These are phyloP conservation scores for Pyricularia grisea DNA, from an alignment of 2,329 filamentous ascomycete genomes.

Conservation along the genomic window DNA sequence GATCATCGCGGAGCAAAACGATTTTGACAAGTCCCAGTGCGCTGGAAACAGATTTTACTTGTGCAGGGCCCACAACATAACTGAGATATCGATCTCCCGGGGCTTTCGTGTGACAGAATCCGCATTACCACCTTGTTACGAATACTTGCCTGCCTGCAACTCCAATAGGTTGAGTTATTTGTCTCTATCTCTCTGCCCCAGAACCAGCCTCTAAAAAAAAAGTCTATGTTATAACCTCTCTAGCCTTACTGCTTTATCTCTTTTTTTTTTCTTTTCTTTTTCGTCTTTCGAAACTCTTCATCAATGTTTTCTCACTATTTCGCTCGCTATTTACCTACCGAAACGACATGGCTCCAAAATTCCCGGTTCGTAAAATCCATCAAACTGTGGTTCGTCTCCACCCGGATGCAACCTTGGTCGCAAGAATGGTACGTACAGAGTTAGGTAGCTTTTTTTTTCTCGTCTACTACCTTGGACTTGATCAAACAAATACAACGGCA, in stretches of 20 bases:
- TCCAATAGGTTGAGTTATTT: too few relatives aligned
- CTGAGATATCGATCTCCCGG: too few relatives aligned
- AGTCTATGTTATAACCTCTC: too few relatives aligned
- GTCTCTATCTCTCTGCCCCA: too few relatives aligned
- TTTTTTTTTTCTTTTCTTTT: neutral
- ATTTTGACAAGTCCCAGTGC: neutral
- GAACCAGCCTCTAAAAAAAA: too few relatives aligned
- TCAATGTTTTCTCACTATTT: neutral
- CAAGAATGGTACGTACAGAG: neutral
- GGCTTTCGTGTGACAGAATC: too few relatives aligned
- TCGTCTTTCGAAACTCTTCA: neutral
- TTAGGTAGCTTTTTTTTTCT: neutral
- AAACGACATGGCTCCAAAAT: neutral
- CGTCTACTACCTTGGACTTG: too few relatives aligned
- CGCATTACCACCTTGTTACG: too few relatives aligned
- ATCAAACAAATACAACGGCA: neutral
- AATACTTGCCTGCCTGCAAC: too few relatives aligned
- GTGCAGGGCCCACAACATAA: too few relatives aligned
- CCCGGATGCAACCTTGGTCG: neutral
- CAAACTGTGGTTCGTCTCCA: neutral
- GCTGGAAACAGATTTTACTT: too few relatives aligned
- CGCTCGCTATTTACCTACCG: neutral
- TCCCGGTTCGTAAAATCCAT: neutral
- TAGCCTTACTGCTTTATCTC: neutral
- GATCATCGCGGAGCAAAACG: neutral